Evolutionary conservation across 495 filamentous ascomycete species (phyloP), one percentile per base, ranked within the genome.

Genomic region (Halenospora varia): DNA sequence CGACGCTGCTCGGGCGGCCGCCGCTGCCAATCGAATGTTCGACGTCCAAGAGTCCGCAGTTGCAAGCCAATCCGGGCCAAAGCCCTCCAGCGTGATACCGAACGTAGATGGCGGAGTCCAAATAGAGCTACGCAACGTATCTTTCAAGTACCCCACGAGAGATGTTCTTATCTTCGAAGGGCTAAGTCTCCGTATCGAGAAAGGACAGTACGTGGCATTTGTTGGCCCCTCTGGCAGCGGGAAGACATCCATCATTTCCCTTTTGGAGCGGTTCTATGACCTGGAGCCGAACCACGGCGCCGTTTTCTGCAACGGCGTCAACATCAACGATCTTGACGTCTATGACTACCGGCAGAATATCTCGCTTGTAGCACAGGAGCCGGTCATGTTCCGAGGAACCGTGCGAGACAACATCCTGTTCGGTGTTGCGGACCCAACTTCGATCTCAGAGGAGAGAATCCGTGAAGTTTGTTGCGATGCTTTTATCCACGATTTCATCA

Each of bases 141-240:
- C 78, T 40, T 88, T 88, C 65, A 75, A 72, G 55, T 89, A 89
- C 56, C 73, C 80, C 0, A 81, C 76, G 1, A 73, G 80, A 3
- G 70, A 80, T 24, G 61, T 73, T 1, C 70, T 73, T 0, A 75
- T 84, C n/a, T 81, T 88, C 60, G 61, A 56, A 1, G 71, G 73
- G 2, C 57, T 83, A 44, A 80, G 75, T 51, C 54, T 88, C 18
- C 11, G 54, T 46, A 87, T 91, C 48, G 70, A 80, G 39, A 79
- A 81, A 42, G 87, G 88, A 0, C 77, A 86, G 57, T 87, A 81
- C 56, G 82, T 79, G 2, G 89, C 85, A 0, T 73, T 93, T n/a
- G 88, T 90, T 8, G 89, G 89, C 2, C 72, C 85, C 0, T 84
- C 78, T 0, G 89, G 89, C 18, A 87, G 82, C 25, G 89, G 89